Conservation (phyloP, 1,284 basidiomycete genomes). For the Bondarzewia mesenterica region DNA sequence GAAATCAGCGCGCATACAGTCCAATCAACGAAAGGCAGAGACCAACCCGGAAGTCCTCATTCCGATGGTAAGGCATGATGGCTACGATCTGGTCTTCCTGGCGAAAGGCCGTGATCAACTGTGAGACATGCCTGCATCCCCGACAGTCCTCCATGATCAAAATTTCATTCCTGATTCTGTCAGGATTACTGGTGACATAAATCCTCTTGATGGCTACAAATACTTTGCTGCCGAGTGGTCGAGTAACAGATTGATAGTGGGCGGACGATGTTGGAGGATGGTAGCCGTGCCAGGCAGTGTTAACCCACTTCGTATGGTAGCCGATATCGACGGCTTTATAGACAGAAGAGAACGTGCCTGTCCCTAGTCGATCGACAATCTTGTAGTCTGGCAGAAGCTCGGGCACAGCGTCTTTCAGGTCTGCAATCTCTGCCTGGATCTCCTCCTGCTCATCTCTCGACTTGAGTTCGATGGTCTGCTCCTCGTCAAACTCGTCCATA, state of each 20-base stretch:
- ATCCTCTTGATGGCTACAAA: conserved; percentile 97
- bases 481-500: conserved; percentile 43
- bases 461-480: conserved; percentile 46
- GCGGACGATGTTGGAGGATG: conserved; percentile 55
- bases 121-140: conserved; percentile 79
- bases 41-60: conserved; percentile 88
- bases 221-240: conserved; percentile 39
- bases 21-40: conserved; percentile 1
- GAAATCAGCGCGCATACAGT: conserved; percentile 1
- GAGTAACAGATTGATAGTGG: conserved; percentile 44
- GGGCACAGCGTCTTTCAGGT: conserved; percentile 55
- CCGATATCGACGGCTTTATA: conserved; percentile 91
- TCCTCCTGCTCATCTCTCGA: conserved; percentile 65
- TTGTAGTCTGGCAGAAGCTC: conserved; percentile 65
- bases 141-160: conserved; percentile 84
- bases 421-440: conserved; percentile 70
- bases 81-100: conserved; percentile 90
- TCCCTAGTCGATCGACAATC: conserved; percentile 87
- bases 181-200: conserved; percentile 92
- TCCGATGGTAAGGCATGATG: conserved; percentile 90
- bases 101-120: conserved; percentile 92
- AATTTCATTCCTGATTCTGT: conserved; percentile 91
- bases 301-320: conserved; percentile 75
- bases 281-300: conserved; percentile 69
- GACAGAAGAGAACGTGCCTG: conserved; percentile 97